These are phyloP conservation scores for Termitomyces sp. DNA, from an alignment of 1,284 basidiomycete genomes.

Conservation along the genomic window DNA sequence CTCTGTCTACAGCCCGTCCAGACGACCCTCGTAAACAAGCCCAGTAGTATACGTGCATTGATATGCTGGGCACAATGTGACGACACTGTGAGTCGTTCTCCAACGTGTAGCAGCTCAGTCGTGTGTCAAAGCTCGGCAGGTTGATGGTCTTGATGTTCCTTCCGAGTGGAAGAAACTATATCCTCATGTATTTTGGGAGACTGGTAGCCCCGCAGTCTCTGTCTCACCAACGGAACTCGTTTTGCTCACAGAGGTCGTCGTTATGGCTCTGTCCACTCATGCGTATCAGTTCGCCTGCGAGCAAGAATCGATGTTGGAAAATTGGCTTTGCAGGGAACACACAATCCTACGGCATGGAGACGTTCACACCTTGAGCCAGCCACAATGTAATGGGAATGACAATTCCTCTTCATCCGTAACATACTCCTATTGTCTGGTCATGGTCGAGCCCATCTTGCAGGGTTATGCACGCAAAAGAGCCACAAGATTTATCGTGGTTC, in stretches of 20 bases:
- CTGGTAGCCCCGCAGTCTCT: constrained; percentile 12
- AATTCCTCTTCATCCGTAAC: constrained; percentile 11
- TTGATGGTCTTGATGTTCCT: constrained; percentile 28
- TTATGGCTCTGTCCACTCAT: constrained; percentile 40
- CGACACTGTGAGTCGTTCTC: constrained; percentile 20
- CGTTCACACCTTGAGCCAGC: constrained; percentile 27
- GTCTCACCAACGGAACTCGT: constrained; percentile 21
- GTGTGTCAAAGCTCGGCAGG: constrained; percentile 17
- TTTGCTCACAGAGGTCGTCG: constrained; percentile 38
- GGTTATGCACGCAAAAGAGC: constrained; percentile 48
- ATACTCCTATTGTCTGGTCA: constrained; percentile 39
- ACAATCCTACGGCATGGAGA: constrained; percentile 48
- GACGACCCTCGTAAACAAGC: background rate
- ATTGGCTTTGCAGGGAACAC: constrained; percentile 34
- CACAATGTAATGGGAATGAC: constrained; percentile 17
- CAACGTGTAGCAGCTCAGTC: background rate
- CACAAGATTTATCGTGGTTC: constrained; percentile 58
- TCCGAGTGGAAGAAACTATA: constrained; percentile 25
- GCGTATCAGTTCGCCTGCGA: constrained; percentile 35
- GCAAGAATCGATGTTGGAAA: constrained; percentile 32
- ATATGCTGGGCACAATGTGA: constrained; percentile 29
- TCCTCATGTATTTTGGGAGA: constrained; percentile 20
- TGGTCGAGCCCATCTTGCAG: constrained; percentile 69
- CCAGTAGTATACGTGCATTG: constrained; percentile 14
- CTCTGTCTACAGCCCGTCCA: constrained; percentile 19